phyloP scores from a whole-genome alignment of 129 eudicot species.

The Centaurea solstitialis region DNA sequence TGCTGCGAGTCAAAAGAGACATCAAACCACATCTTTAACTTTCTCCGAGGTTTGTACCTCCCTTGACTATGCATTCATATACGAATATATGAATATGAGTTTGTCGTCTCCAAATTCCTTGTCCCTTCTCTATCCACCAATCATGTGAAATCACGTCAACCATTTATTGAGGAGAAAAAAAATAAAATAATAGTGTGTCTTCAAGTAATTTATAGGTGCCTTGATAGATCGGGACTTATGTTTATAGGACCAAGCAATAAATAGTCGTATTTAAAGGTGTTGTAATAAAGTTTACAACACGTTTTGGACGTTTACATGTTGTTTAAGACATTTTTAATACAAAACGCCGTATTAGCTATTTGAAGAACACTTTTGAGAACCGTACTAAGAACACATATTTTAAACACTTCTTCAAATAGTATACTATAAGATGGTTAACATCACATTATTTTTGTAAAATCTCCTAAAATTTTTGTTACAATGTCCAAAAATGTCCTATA shows the following conservation, averaged over 20 bases:
- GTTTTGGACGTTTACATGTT: background rate
- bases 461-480: too few relatives aligned
- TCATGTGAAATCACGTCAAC: background rate
- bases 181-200: background rate
- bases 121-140: background rate
- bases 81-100: background rate
- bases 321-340: too few relatives aligned
- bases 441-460: too few relatives aligned
- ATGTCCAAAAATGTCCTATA: background rate
- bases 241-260: background rate
- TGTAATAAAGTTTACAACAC: background rate
- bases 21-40: constrained; percentile 52
- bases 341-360: background rate
- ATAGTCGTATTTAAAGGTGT: too few relatives aligned
- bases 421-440: background rate
- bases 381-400: background rate
- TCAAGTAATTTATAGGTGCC: too few relatives aligned
- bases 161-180: background rate
- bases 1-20: constrained; percentile 43
- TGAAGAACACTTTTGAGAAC: background rate
- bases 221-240: too few relatives aligned
- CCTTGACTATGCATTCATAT: constrained; percentile 2
- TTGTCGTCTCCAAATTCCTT: background rate
- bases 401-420: too few relatives aligned
- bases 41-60: constrained; percentile 58